These are phyloP conservation scores for Aulographum hederae DNA, from an alignment of 2,329 filamentous ascomycete species.

Conservation along the genomic window DNA sequence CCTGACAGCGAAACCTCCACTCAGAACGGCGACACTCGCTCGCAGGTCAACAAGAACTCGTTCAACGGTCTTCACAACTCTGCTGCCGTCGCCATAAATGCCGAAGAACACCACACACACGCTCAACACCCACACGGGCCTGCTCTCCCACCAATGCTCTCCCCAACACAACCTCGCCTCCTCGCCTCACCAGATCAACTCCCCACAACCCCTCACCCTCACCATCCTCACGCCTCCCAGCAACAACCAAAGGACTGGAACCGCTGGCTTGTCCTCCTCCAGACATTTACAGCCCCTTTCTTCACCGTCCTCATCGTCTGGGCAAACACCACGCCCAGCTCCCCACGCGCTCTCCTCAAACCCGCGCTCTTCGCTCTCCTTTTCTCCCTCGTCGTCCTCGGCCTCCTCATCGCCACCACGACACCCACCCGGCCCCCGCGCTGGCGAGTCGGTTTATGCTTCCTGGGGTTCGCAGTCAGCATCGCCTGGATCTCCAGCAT, in stretches of 20 bases:
- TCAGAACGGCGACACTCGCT: background rate
- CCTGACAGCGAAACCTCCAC: slow-evolving; percentile 6
- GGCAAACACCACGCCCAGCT: slow-evolving; percentile 42
- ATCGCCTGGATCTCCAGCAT: slow-evolving; percentile 96
- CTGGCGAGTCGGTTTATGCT: slow-evolving; percentile 64
- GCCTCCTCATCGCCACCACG: slow-evolving; percentile 49
- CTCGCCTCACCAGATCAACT: slow-evolving; percentile 18
- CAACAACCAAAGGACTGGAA: slow-evolving; percentile 49
- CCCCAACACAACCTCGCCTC: slow-evolving; percentile 15
- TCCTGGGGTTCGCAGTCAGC: slow-evolving; percentile 76
- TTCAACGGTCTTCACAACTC: slow-evolving; percentile 7
- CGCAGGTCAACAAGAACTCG: background rate
- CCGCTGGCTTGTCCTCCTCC: slow-evolving; percentile 71
- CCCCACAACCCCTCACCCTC: slow-evolving; percentile 6
- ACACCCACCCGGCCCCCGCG: slow-evolving; percentile 46
- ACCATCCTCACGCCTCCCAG: slow-evolving; percentile 9
- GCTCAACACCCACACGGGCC: slow-evolving; percentile 10
- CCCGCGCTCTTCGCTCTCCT: slow-evolving; percentile 23
- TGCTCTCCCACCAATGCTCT: slow-evolving; percentile 9
- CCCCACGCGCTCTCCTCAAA: slow-evolving; percentile 40
- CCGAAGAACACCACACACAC: slow-evolving; percentile 10
- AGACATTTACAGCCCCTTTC: slow-evolving; percentile 71
- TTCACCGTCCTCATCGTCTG: slow-evolving; percentile 66
- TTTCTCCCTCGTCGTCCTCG: slow-evolving; percentile 47
- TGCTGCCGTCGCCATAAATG: slow-evolving; percentile 14